Evolutionary conservation across 148 eudicot species (phyloP), one percentile per base, ranked within the genome.

Genomic region (Pharnaceum exiguum): DNA sequence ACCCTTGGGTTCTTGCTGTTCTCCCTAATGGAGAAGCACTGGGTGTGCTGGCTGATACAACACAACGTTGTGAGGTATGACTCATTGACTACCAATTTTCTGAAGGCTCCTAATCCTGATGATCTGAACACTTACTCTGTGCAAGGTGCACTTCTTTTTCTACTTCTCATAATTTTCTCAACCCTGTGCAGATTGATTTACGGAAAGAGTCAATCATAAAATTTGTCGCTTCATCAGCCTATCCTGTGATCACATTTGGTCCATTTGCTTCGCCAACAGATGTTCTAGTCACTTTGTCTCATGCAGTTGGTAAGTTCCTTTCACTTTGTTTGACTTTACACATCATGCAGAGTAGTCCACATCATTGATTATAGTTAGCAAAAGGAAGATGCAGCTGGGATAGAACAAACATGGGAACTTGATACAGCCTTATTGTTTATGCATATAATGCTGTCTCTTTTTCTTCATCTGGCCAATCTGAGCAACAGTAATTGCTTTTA

Each of bases 11-110:
- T 40, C 78, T 93, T 17, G 99, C 82, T 36, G 76, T 93, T 75
- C 78, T 89, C 45, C 95, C 96, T 15, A 74, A 60, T 59, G 99
- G 96, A 57, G 84, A 89, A 55, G 77, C 96, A 64, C 48, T 93
- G 44, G 99, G 99, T 40, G 78, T 93, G 67, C 96, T 93, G 35
- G 99, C 89, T 39, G 99, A 93, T 83, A 86, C 99, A 57, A 88
- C 96, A 36, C 66, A 69, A 24, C 96, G 99, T 3, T 93, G 99
- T 55, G 96, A 89, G 96, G 99, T 89, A 73, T 24, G 33, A 36
- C 4, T 26, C 8, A 36, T 50, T 7, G 6, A 22, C 16, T 40
- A n/a, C 23, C 9, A 37, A 16, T 38, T 45, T n/a, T 11, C 55
- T 63, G 23, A 45, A 35, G 30, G 25, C 37, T 8, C 31, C 0